These are phyloP conservation scores for Dendrobium catenatum DNA, from an alignment of 106 monocot genomes.

Conservation along the genomic window DNA sequence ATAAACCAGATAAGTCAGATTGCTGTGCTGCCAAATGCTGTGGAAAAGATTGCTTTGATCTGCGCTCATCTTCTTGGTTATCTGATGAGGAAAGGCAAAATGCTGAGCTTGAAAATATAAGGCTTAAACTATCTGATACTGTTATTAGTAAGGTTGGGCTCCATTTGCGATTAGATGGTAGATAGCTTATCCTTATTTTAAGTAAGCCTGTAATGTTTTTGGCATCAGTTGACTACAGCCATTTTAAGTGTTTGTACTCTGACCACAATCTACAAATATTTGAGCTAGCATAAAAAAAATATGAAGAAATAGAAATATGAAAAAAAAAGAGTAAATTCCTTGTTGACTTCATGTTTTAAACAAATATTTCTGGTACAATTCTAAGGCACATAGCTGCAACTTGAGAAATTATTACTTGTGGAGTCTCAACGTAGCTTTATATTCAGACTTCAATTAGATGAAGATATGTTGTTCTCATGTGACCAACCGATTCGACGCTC, in stretches of 20 bases:
- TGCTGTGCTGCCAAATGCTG: not conserved
- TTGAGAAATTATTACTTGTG: no score
- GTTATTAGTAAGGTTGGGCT: not conserved
- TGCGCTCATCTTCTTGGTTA: constrained; percentile 33
- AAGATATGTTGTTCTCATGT: no score
- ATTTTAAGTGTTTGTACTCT: not conserved
- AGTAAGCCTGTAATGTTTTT: not conserved
- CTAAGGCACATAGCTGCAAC: not conserved
- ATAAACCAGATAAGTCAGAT: constrained; percentile 18
- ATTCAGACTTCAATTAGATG: no score
- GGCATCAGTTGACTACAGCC: not conserved
- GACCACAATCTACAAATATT: not conserved
- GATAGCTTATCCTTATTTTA: constrained; percentile 1
- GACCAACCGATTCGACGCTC: no score
- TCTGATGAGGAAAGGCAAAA: constrained; percentile 38
- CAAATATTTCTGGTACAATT: not conserved
- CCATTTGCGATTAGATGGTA: not conserved
- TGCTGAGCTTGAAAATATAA: constrained; percentile 43
- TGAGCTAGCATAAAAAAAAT: not conserved
- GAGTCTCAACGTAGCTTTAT: no score
- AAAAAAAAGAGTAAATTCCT: not conserved
- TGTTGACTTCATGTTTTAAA: not conserved
- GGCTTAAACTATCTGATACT: constrained; percentile 31
- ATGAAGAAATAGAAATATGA: not conserved
- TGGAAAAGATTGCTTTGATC: constrained; percentile 29